A percentile compares a stretch with the other conserved stretches of the same genome.
These are phyloP conservation scores for Candida loeiensis DNA, from an alignment of 805 yeast genomes.

Conservation along the genomic window DNA sequence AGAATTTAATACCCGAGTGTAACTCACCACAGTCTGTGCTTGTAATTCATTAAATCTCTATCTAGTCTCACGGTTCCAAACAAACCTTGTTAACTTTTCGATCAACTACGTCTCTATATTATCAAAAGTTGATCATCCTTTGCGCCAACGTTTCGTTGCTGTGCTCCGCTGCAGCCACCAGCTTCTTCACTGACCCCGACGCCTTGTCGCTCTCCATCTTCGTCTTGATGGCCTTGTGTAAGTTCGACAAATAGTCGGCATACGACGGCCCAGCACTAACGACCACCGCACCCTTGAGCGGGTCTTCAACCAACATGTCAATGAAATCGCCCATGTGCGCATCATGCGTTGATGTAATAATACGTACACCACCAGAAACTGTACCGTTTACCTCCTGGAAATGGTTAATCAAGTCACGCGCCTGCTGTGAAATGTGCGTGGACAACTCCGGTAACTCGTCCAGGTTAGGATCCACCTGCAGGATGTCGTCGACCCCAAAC, in stretches of 20 bases:
- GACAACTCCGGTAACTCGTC: constrained; percentile 68
- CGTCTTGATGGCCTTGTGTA: constrained; percentile 62
- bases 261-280: constrained; percentile 50
- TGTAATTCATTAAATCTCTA: background rate
- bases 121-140: constrained; percentile 34
- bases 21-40: background rate
- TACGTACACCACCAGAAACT: constrained; percentile 43
- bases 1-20: no score
- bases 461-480: constrained; percentile 45
- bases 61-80: no score
- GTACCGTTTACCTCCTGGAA: constrained; percentile 40
- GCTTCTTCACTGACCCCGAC: constrained; percentile 25
- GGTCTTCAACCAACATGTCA: constrained; percentile 72
- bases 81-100: background rate
- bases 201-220: constrained; percentile 47
- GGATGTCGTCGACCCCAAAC: constrained; percentile 56
- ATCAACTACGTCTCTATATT: background rate
- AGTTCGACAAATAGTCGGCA: constrained; percentile 59
- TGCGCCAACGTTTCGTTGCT: constrained; percentile 37
- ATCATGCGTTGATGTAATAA: constrained; percentile 65
- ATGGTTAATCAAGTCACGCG: constrained; percentile 57
- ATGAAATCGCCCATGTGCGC: constrained; percentile 51
- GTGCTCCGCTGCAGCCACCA: constrained; percentile 24
- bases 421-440: constrained; percentile 66
- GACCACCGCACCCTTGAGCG: constrained; percentile 32